phyloP scores from a whole-genome alignment of 2,329 filamentous ascomycete genomes.

The Trichoderma cornu-damae region DNA sequence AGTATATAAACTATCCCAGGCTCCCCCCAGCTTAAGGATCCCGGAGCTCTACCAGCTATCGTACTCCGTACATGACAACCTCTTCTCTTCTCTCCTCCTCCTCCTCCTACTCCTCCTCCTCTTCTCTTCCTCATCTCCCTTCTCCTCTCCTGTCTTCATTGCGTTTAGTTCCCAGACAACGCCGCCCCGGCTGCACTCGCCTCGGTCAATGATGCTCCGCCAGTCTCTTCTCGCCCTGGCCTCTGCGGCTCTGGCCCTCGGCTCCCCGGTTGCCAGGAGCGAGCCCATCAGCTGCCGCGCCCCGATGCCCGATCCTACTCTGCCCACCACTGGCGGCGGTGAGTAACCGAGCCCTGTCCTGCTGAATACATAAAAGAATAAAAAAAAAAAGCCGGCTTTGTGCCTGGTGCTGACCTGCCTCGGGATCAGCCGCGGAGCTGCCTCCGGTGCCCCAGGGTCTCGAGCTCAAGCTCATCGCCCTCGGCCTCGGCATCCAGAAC shows the following conservation, averaged over 20 bases:
- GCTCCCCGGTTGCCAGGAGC: conserved; percentile 23
- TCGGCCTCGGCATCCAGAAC: conserved; percentile 64
- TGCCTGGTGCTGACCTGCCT: no score
- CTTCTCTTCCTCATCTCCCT: not conserved
- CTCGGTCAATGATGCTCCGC: conserved; percentile 32
- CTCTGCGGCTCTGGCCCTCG: conserved; percentile 32
- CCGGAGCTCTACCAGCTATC: not conserved
- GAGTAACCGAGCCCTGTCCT: conserved; percentile 23
- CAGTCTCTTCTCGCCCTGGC: conserved; percentile 33
- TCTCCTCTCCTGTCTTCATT: no score
- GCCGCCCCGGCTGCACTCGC: no score
- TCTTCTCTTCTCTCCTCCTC: not conserved
- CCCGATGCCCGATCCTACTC: conserved; percentile 20
- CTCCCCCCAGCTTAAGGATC: conserved; percentile 9
- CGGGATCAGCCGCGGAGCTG: conserved; percentile 41
- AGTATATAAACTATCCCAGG: conserved; percentile 13
- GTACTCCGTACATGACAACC: not conserved
- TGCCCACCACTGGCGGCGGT: conserved; percentile 40
- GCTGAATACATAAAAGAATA: conserved; percentile 21
- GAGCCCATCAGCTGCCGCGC: conserved; percentile 14
- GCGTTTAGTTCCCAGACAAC: no score
- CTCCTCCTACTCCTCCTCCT: not conserved
- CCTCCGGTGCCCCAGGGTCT: conserved; percentile 36
- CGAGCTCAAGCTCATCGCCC: conserved; percentile 49
- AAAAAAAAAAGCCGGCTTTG: not conserved